Evolutionary conservation across 495 filamentous ascomycete genomes (phyloP).

Genomic region (Aspergillus nanangensis): DNA sequence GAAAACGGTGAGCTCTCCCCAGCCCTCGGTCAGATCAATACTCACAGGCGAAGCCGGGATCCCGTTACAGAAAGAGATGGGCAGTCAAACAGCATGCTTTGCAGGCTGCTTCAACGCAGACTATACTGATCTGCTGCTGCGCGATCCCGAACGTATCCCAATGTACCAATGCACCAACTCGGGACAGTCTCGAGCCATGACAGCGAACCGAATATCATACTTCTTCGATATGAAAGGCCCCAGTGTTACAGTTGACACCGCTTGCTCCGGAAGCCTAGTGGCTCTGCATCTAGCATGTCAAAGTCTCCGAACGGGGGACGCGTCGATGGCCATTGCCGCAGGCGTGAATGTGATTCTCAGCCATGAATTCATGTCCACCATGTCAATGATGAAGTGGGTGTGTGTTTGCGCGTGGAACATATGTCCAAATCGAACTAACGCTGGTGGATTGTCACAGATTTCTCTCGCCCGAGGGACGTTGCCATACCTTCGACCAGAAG

Average conservation of each 20-base stretch:
- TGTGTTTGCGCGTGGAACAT: too few species aligned
- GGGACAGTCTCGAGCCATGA: too few species aligned
- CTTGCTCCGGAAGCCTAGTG: conserved; percentile 41
- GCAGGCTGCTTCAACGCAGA: conserved; percentile 6
- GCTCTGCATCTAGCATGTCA: conserved; percentile 40
- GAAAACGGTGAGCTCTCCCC: conserved; percentile 43
- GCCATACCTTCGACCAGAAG: conserved; percentile 26
- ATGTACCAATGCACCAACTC: too few species aligned
- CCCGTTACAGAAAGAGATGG: conserved; percentile 8
- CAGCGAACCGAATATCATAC: conserved; percentile 40
- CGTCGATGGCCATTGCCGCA: conserved; percentile 3
- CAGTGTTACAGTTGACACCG: conserved; percentile 43
- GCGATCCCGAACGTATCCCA: conserved; percentile 7
- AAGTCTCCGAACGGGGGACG: conserved; percentile 24
- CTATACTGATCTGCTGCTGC: conserved; percentile 3
- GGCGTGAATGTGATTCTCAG: neutral
- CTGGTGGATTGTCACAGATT: conserved; percentile 18
- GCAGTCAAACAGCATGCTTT: conserved; percentile 18
- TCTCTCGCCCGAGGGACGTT: conserved; percentile 25
- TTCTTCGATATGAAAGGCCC: conserved; percentile 45
- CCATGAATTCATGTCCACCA: too few species aligned
- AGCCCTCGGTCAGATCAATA: too few species aligned
- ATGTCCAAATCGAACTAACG: too few species aligned
- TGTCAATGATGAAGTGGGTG: too few species aligned
- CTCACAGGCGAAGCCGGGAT: conserved; percentile 8